Base-by-base conservation (phyloP, 2,329 filamentous ascomycete species). In the Ophiostoma piceae region DNA sequence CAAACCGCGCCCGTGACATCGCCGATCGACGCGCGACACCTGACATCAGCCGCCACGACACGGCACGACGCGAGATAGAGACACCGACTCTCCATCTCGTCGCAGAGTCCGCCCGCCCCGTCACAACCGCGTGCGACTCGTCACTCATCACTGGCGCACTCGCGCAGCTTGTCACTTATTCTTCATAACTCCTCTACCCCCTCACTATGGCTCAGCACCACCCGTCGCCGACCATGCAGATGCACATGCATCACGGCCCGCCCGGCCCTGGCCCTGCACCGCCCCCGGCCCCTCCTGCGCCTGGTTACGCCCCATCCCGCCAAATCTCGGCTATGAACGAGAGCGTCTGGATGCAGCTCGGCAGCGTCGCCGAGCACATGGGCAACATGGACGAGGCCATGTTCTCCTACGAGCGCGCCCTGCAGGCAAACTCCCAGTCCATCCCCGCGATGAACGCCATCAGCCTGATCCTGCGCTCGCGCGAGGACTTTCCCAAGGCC, bases 401-500 rank as follows among this genome's bases (percentile, higher is more conserved):
- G 83, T 84, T 88, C 74, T 92, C 94, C 64, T 99, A 97, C 79
- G 93, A 98, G 79, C 90, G 92, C 78, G 95, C 94, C 60, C 85
- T 98, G 72, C 87, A 88, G 74, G 92, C 94, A 78, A 98, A 98
- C 77, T 87, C 88, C 66, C 92, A 92, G 82, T 98, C 94, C 22
- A 90, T 95, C 67, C 87, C 88, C 0, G 95, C 95, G 39, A 94
- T 98, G 92, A 96, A 93, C 75, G 92, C 93, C 72, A 97, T 98
- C 74, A 95, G 94, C 71, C 88, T 92, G 78, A 95, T 98, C 72
- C 84, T 97, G 72, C 89, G 96, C 74, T 94, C 91, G 51, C 92
- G 94, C 76, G 95, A 98, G 78, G 92, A 96, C 64, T 99, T 97
- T 75, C 90, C 91, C 64, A 95, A 95, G 77, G 95, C 95, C 0